Conservation (phyloP, 495 filamentous ascomycete genomes). For the Acidiella bohemica region DNA sequence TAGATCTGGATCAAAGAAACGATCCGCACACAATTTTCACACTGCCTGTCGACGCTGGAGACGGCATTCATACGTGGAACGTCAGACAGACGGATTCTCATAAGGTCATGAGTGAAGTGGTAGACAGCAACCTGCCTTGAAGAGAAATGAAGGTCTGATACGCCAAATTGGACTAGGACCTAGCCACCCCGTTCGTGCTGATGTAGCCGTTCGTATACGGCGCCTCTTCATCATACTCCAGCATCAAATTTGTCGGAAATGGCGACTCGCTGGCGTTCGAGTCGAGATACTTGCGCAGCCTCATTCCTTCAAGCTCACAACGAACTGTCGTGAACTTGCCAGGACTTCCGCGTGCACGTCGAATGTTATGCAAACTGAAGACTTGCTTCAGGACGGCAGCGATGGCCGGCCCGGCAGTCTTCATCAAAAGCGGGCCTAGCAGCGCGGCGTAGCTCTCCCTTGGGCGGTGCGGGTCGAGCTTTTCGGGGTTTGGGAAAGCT, state of each 20-base stretch:
- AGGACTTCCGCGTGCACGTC: slow-evolving; percentile 17
- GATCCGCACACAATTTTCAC: too few relatives aligned
- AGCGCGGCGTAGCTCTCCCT: slow-evolving; percentile 15
- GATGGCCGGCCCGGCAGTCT: too few relatives aligned
- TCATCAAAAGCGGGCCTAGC: slow-evolving; percentile 18
- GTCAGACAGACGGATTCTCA: too few relatives aligned
- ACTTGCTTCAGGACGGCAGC: slow-evolving; percentile 25
- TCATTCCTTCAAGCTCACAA: slow-evolving; percentile 28
- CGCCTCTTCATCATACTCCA: slow-evolving; percentile 29
- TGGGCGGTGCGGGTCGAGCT: slow-evolving; percentile 19
- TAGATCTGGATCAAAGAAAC: too few relatives aligned
- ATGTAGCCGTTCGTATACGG: slow-evolving; percentile 1
- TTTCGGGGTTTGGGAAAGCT: slow-evolving; percentile 22
- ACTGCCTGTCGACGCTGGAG: too few relatives aligned
- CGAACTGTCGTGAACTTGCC: slow-evolving; percentile 26
- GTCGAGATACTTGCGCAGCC: slow-evolving; percentile 31
- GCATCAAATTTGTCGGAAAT: slow-evolving; percentile 28
- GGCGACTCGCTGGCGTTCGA: slow-evolving; percentile 27
- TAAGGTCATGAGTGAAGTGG: too few relatives aligned
- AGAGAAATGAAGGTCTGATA: too few relatives aligned
- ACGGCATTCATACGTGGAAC: too few relatives aligned
- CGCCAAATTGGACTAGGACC: too few relatives aligned
- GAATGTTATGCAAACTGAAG: slow-evolving; percentile 23
- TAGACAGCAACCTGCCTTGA: too few relatives aligned
- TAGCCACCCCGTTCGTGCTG: too few relatives aligned